Conservation (phyloP, 805 yeast species). For the Kodamaea neixiangensis region DNA sequence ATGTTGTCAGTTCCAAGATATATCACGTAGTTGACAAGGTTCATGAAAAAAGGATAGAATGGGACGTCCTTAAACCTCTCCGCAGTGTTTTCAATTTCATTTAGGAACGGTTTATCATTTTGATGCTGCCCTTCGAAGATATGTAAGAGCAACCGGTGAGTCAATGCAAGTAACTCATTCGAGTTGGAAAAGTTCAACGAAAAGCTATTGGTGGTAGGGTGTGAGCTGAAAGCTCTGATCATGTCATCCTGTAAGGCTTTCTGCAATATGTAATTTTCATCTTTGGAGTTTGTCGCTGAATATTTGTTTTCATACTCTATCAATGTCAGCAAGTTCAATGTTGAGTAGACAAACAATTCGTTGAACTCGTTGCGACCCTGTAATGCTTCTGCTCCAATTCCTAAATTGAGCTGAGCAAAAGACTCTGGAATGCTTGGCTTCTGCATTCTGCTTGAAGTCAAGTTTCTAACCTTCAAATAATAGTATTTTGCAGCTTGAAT, state of each 20-base stretch:
- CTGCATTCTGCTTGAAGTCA: slow-evolving; percentile 5
- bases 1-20: slow-evolving; percentile 16
- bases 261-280: slow-evolving; percentile 14
- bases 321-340: slow-evolving; percentile 29
- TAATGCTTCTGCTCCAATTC: slow-evolving; percentile 26
- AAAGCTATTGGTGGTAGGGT: slow-evolving; percentile 20
- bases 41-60: slow-evolving; percentile 19
- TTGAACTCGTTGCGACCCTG: slow-evolving; percentile 21
- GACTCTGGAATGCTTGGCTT: not conserved
- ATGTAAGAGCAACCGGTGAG: slow-evolving; percentile 18
- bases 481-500: slow-evolving; percentile 40
- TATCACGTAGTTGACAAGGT: slow-evolving; percentile 19
- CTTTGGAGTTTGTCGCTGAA: slow-evolving; percentile 5
- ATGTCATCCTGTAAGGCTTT: slow-evolving; percentile 18
- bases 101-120: not conserved
- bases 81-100: slow-evolving; percentile 4
- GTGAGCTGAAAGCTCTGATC: slow-evolving; percentile 15
- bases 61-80: slow-evolving; percentile 7
- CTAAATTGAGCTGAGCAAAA: slow-evolving; percentile 19
- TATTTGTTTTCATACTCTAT: slow-evolving; percentile 23
- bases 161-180: slow-evolving; percentile 16
- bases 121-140: slow-evolving; percentile 11
- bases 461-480: slow-evolving; percentile 34
- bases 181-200: slow-evolving; percentile 18
- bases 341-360: slow-evolving; percentile 32